phyloP scores from a whole-genome alignment of 148 eudicot genomes.

The Chenopodium album region DNA sequence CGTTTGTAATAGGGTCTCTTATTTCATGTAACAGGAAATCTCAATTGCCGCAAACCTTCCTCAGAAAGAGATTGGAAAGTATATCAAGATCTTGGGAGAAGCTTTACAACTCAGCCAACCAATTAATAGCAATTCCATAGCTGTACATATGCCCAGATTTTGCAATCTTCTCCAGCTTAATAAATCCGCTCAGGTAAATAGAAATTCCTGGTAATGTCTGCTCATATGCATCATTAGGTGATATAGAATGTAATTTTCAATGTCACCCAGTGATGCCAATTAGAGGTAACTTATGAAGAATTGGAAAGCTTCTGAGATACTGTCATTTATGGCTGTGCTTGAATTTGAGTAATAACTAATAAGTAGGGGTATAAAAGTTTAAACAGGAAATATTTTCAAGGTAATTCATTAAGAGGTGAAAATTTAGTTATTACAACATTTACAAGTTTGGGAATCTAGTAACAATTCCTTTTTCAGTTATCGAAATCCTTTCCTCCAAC shows the following conservation, averaged over 20 bases:
- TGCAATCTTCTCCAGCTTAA: constrained; percentile 97
- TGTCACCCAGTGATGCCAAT: not conserved
- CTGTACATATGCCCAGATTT: constrained; percentile 98
- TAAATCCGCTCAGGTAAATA: constrained; percentile 90
- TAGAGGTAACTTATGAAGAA: not conserved
- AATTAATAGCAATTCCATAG: constrained; percentile 94
- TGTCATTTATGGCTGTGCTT: not conserved
- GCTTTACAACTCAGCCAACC: constrained; percentile 97
- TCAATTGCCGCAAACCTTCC: constrained; percentile 97
- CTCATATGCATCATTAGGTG: not conserved
- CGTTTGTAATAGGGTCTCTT: not conserved
- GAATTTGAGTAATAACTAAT: too few relatives aligned
- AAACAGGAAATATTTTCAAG: too few relatives aligned
- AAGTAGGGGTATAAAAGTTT: too few relatives aligned
- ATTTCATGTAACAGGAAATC: constrained; percentile 57
- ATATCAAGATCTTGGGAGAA: constrained; percentile 97
- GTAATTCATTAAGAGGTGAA: too few relatives aligned
- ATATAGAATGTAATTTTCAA: not conserved
- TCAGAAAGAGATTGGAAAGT: constrained; percentile 97
- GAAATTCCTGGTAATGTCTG: not conserved
- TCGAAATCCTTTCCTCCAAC: too few relatives aligned
- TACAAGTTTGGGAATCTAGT: too few relatives aligned
- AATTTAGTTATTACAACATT: too few relatives aligned
- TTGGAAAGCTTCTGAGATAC: not conserved
- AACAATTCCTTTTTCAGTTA: too few relatives aligned